phyloP scores from a whole-genome alignment of 75 land plant genomes.

The Isoetes taiwanensis region DNA sequence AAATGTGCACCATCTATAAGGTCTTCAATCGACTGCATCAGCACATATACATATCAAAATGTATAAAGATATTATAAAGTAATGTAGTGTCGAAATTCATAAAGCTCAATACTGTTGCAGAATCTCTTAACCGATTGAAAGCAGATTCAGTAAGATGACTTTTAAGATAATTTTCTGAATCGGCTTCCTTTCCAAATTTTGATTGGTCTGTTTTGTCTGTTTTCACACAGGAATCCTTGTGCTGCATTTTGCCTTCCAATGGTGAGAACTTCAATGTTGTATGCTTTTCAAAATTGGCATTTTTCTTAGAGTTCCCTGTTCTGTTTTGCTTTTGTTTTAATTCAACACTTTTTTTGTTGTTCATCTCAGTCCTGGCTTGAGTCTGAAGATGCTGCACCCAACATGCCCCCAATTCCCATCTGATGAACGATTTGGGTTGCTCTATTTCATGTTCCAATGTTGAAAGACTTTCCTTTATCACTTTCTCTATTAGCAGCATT shows the following conservation, averaged over 20 bases:
- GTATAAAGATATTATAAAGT: background rate
- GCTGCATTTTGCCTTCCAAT: background rate
- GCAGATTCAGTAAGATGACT: background rate
- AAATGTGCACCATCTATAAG: background rate
- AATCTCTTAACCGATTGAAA: background rate
- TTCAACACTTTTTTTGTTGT: no score
- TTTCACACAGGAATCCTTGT: background rate
- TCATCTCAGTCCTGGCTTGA: no score
- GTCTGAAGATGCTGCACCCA: constrained; percentile 5
- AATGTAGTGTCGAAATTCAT: background rate
- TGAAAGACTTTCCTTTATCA: constrained; percentile 47
- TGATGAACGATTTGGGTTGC: background rate
- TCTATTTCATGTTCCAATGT: constrained; percentile 26
- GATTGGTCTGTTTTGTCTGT: background rate
- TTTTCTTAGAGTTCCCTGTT: no score
- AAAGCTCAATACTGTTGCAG: background rate
- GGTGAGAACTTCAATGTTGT: no score
- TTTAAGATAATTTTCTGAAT: background rate
- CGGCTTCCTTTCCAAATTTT: background rate
- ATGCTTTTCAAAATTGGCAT: constrained; percentile 22
- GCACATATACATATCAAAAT: background rate
- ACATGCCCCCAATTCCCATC: constrained; percentile 2
- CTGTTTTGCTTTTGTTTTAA: constrained; percentile 49
- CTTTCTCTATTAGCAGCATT: constrained; percentile 27
- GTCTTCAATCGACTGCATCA: background rate